Evolutionary conservation across 1,139 yeast species (phyloP).

Genomic region (Blastobotrys malaysiensis): DNA sequence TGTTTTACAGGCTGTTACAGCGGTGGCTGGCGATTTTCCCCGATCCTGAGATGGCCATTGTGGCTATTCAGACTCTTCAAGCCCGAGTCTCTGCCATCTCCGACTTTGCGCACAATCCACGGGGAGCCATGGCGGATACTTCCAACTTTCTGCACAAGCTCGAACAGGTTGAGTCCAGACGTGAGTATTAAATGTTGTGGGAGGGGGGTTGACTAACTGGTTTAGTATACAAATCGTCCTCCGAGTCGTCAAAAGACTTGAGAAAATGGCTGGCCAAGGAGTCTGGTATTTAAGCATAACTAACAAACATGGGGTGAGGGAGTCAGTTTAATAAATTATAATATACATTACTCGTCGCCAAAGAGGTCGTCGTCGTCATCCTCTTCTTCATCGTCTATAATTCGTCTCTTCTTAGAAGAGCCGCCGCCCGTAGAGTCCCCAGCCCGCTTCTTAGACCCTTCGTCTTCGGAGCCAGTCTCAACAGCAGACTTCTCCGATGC

Average conservation of each 20-base stretch:
- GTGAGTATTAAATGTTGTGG: not conserved
- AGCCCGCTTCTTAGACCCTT: conserved; percentile 10
- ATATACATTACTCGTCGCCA: conserved; percentile 24
- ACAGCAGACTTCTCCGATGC: conserved; percentile 14
- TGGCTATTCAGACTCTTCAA: conserved; percentile 49
- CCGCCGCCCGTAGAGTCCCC: conserved; percentile 12
- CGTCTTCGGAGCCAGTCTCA: conserved; percentile 10
- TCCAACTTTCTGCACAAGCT: conserved; percentile 54
- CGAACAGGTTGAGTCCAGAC: conserved; percentile 61
- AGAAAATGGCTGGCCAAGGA: conserved; percentile 49
- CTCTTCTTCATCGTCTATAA: conserved; percentile 30
- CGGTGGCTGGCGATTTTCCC: conserved; percentile 70
- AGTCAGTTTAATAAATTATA: conserved; percentile 3
- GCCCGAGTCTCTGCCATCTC: conserved; percentile 65
- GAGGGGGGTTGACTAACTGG: not conserved
- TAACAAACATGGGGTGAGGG: no score
- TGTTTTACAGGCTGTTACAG: conserved; percentile 62
- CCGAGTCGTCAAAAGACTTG: conserved; percentile 58
- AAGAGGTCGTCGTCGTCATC: conserved; percentile 28
- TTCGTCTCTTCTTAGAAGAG: conserved; percentile 21
- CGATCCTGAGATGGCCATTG: conserved; percentile 56
- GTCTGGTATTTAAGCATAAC: not conserved
- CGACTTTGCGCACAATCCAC: conserved; percentile 60
- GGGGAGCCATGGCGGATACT: conserved; percentile 32
- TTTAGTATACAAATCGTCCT: conserved; percentile 49